These are phyloP conservation scores for Hypomontagnella submonticulosa DNA, from an alignment of 495 filamentous ascomycete species.

Conservation along the genomic window DNA sequence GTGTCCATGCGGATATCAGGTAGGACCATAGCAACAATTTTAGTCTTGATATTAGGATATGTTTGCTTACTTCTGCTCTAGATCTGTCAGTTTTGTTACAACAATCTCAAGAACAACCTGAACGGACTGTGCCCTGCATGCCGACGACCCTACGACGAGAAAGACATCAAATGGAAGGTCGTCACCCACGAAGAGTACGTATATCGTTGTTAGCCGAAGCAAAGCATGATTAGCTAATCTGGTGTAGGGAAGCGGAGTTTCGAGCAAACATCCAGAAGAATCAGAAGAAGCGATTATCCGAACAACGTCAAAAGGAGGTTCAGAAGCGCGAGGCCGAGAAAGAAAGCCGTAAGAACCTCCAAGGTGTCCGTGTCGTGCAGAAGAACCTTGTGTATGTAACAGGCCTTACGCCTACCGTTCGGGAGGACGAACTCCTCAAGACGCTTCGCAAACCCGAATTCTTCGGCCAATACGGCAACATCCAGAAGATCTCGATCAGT, in stretches of 20 bases:
- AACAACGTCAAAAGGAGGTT: constrained; percentile 90
- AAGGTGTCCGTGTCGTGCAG: constrained; percentile 94
- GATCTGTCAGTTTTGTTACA: constrained; percentile 99
- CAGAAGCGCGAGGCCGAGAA: constrained; percentile 96
- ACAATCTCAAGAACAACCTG: constrained; percentile 96
- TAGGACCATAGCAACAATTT: constrained; percentile 56
- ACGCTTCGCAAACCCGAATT: constrained; percentile 89
- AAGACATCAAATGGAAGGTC: constrained; percentile 94
- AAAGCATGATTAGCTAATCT: constrained; percentile 42
- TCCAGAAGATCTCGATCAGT: constrained; percentile 98
- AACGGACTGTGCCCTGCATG: constrained; percentile 97
- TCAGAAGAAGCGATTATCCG: constrained; percentile 84
- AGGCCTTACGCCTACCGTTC: constrained; percentile 87
- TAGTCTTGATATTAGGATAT: constrained; percentile 1
- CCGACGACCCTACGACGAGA: constrained; percentile 92
- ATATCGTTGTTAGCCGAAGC: constrained; percentile 7
- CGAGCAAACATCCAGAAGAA: constrained; percentile 90
- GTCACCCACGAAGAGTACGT: constrained; percentile 92
- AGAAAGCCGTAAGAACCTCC: constrained; percentile 91
- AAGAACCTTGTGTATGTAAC: constrained; percentile 99
- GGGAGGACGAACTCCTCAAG: constrained; percentile 88
- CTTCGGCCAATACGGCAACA: constrained; percentile 98
- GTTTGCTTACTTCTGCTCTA: constrained; percentile 51
- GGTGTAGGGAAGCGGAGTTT: constrained; percentile 66
- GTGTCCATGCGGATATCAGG: constrained; percentile 98